These are phyloP conservation scores for Coprinellus aureogranulatus DNA, from an alignment of 768 basidiomycete genomes.

Conservation along the genomic window DNA sequence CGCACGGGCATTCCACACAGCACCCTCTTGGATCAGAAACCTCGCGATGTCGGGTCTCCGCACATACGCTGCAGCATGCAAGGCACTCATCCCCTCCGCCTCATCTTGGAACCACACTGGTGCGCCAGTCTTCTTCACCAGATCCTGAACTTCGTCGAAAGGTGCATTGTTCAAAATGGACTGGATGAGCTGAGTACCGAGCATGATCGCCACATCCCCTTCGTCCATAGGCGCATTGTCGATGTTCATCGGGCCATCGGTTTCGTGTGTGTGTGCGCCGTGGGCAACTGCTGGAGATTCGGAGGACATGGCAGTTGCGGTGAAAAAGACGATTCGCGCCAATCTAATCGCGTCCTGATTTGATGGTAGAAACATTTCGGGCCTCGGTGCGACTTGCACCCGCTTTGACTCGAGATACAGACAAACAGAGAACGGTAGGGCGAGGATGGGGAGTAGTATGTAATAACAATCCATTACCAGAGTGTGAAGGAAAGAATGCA, in stretches of 20 bases:
- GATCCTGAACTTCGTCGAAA: conserved; percentile 42
- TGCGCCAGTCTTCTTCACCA: conserved; percentile 60
- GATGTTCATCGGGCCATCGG: not conserved
- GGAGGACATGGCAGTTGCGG: not conserved
- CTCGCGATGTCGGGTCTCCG: conserved; percentile 64
- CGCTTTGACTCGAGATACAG: too few species aligned
- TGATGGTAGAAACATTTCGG: too few species aligned
- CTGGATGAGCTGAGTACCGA: conserved; percentile 60
- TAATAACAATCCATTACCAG: not conserved
- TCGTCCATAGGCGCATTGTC: conserved; percentile 21
- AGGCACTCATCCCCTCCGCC: conserved; percentile 70
- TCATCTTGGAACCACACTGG: conserved; percentile 90
- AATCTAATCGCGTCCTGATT: too few species aligned
- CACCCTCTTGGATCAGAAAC: conserved; percentile 74
- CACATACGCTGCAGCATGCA: conserved; percentile 84
- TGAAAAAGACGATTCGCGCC: too few species aligned
- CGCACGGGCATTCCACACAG: conserved; percentile 86
- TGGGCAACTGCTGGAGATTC: not conserved
- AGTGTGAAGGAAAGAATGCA: not conserved
- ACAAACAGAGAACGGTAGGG: too few species aligned
- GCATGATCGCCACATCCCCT: conserved; percentile 44
- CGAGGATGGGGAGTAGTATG: too few species aligned
- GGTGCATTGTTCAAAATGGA: conserved; percentile 52
- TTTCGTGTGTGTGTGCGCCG: not conserved
- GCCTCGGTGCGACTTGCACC: too few species aligned